Conservation (phyloP, 768 basidiomycete species). For the Agaricus blazei region DNA sequence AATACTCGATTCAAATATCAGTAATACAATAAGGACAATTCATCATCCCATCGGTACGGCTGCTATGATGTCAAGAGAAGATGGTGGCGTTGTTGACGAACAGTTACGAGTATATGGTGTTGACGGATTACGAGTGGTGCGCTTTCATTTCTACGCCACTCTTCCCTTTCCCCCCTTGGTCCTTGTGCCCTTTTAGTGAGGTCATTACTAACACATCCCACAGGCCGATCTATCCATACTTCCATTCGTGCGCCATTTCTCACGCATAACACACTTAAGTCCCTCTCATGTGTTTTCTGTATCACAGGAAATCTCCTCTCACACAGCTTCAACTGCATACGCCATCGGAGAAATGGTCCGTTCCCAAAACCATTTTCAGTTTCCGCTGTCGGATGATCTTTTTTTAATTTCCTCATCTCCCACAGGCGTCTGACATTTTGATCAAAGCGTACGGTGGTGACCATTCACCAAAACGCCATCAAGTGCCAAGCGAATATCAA, state of each 20-base stretch:
- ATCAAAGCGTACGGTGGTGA: neutral
- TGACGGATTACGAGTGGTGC: slow-evolving; percentile 22
- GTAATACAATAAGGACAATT: neutral
- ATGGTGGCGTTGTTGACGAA: slow-evolving; percentile 29
- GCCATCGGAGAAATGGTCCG: slow-evolving; percentile 8
- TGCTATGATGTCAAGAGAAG: slow-evolving; percentile 22
- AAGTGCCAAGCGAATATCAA: too few relatives aligned
- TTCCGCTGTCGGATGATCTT: neutral
- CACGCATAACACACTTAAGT: neutral
- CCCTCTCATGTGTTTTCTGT: neutral
- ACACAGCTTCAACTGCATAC: slow-evolving; percentile 3
- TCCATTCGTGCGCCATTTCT: neutral
- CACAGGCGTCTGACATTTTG: neutral
- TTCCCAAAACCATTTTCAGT: neutral
- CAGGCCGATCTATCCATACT: slow-evolving; percentile 7
- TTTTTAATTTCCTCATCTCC: neutral
- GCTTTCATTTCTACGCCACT: slow-evolving; percentile 17
- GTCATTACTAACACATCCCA: neutral
- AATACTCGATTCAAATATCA: neutral
- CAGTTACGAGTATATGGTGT: slow-evolving; percentile 27
- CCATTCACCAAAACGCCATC: too few relatives aligned
- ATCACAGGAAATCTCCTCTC: neutral
- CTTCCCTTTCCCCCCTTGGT: too few relatives aligned
- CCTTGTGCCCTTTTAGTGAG: too few relatives aligned
- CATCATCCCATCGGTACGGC: slow-evolving; percentile 17